These are phyloP conservation scores for Mycena galopus DNA, from an alignment of 768 basidiomycete genomes.

Conservation along the genomic window DNA sequence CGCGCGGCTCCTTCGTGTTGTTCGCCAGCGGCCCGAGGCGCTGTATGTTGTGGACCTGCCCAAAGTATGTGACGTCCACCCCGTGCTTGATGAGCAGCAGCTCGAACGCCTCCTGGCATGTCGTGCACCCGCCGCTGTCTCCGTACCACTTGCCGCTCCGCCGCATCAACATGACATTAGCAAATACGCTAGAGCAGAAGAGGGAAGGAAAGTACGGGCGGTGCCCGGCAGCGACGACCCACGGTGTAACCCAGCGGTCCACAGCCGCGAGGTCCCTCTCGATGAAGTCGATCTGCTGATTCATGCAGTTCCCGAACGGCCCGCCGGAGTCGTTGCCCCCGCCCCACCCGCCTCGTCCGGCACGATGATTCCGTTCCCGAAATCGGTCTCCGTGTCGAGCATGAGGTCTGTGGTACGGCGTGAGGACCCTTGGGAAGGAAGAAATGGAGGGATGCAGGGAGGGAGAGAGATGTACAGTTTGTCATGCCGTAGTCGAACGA, in stretches of 20 bases:
- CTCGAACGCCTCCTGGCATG: slow-evolving; percentile 18
- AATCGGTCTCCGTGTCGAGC: slow-evolving; percentile 20
- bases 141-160: slow-evolving; percentile 18
- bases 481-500: slow-evolving; percentile 23
- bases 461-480: slow-evolving; percentile 13
- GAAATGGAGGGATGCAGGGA: not conserved
- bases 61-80: slow-evolving; percentile 21
- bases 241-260: slow-evolving; percentile 13
- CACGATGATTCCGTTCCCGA: slow-evolving; percentile 22
- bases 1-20: slow-evolving; percentile 8
- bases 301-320: slow-evolving; percentile 18
- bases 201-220: slow-evolving; percentile 15
- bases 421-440: slow-evolving; percentile 10
- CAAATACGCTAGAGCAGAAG: slow-evolving; percentile 5
- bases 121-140: slow-evolving; percentile 20
- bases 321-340: slow-evolving; percentile 11
- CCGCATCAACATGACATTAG: too few species aligned
- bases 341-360: slow-evolving; percentile 16
- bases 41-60: slow-evolving; percentile 21
- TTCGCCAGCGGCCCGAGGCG: slow-evolving; percentile 16
- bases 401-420: slow-evolving; percentile 18
- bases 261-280: slow-evolving; percentile 18
- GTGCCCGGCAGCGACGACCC: slow-evolving; percentile 17
- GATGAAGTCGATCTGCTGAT: slow-evolving; percentile 21
- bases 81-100: slow-evolving; percentile 17